These are phyloP conservation scores for Ceratobasidium sp. DNA, from an alignment of 1,284 basidiomycete species.

Conservation along the genomic window DNA sequence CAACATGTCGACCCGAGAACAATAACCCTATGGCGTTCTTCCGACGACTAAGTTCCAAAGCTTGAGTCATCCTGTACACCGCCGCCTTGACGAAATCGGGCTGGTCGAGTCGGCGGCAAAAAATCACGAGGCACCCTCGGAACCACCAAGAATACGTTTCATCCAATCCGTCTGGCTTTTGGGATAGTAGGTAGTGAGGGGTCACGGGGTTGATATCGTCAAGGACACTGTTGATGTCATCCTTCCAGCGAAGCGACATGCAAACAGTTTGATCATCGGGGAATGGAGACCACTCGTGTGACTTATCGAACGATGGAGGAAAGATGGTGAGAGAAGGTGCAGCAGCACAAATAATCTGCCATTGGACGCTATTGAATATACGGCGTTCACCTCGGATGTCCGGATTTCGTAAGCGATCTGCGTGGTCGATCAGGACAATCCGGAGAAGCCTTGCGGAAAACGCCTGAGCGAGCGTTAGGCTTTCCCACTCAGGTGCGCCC, in stretches of 20 bases:
- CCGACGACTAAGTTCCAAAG: neutral
- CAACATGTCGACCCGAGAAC: neutral
- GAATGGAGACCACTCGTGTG: too few species aligned
- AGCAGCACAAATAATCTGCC: neutral
- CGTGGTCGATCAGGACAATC: neutral
- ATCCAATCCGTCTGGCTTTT: too few species aligned
- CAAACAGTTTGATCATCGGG: neutral
- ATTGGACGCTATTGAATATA: neutral
- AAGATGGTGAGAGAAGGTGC: neutral
- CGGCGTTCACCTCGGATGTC: neutral
- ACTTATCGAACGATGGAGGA: neutral
- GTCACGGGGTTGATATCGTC: neutral
- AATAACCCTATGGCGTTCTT: neutral
- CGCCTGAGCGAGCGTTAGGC: neutral
- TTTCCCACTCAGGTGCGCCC: neutral
- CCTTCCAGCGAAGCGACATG: neutral
- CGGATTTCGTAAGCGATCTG: neutral
- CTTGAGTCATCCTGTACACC: neutral
- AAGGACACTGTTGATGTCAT: neutral
- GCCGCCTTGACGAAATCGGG: neutral
- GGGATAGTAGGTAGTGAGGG: neutral
- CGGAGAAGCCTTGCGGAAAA: neutral
- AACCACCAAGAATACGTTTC: neutral
- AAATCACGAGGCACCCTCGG: neutral
- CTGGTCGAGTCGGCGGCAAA: constrained; percentile 4